Conservation (phyloP, 2,329 filamentous ascomycete species). For the Cercospora citrullina region DNA sequence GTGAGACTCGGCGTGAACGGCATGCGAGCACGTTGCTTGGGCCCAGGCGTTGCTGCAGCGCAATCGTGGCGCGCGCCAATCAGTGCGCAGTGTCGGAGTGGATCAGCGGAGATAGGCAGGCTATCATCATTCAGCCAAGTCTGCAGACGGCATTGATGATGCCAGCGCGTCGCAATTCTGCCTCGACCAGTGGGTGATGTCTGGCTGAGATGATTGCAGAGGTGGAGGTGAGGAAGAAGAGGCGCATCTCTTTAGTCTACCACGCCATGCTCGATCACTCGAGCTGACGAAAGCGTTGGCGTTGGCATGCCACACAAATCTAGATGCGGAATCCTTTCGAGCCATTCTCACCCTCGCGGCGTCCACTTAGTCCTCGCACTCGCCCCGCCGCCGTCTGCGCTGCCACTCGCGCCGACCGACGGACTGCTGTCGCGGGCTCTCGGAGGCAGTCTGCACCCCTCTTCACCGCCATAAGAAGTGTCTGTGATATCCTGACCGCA, state of each 20-base stretch:
- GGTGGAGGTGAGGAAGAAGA: not conserved
- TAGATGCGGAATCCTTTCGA: not conserved
- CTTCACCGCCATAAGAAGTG: not conserved
- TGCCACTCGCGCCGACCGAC: not conserved
- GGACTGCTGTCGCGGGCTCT: not conserved
- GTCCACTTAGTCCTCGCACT: not conserved
- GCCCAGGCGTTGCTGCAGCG: not conserved
- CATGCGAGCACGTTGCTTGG: not conserved
- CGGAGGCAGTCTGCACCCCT: not conserved
- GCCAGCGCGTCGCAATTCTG: not conserved
- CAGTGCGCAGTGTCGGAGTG: not conserved
- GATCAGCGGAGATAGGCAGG: not conserved
- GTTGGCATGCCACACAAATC: not conserved
- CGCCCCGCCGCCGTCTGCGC: not conserved
- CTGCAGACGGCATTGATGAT: not conserved
- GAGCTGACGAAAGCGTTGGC: not conserved
- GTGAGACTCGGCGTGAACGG: not conserved
- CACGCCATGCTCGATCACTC: not conserved
- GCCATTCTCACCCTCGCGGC: not conserved
- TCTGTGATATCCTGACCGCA: constrained; percentile 1
- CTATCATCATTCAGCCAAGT: not conserved
- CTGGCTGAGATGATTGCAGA: not conserved
- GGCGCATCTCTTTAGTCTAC: not conserved
- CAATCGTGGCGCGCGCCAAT: not conserved
- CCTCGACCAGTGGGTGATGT: not conserved